Conservation (phyloP, 805 yeast species). For the Teunomyces pallodes region DNA sequence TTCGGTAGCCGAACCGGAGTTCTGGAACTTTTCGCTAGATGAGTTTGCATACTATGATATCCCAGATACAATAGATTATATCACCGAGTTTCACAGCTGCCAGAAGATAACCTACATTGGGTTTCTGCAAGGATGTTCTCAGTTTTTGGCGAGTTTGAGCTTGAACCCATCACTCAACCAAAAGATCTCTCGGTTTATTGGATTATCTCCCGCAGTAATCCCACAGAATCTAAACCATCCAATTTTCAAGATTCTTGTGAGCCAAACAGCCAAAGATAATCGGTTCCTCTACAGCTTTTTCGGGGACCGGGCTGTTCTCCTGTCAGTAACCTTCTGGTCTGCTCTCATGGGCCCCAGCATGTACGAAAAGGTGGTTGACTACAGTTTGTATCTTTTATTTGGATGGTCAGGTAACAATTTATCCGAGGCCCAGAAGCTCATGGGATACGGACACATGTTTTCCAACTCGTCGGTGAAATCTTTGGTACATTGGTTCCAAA, state of each 20-base stretch:
- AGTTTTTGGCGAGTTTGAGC: slow-evolving; percentile 30
- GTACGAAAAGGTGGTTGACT: slow-evolving; percentile 25
- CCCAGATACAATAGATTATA: slow-evolving; percentile 25
- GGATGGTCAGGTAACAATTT: slow-evolving; percentile 29
- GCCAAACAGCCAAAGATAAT: slow-evolving; percentile 24
- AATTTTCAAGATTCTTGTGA: slow-evolving; percentile 21
- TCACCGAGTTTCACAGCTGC: slow-evolving; percentile 15
- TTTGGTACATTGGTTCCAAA: slow-evolving; percentile 32
- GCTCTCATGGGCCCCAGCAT: slow-evolving; percentile 17
- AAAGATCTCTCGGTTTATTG: slow-evolving; percentile 23
- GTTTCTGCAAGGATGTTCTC: slow-evolving; percentile 32
- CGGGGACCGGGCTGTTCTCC: slow-evolving; percentile 27
- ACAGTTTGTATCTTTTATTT: slow-evolving; percentile 21
- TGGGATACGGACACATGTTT: slow-evolving; percentile 32
- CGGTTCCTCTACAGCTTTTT: slow-evolving; percentile 22
- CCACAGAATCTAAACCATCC: slow-evolving; percentile 25
- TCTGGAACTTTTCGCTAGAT: slow-evolving; percentile 33
- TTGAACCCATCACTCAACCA: slow-evolving; percentile 21
- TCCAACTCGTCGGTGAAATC: slow-evolving; percentile 28
- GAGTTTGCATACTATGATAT: slow-evolving; percentile 32
- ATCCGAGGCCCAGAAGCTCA: slow-evolving; percentile 17
- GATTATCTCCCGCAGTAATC: slow-evolving; percentile 29
- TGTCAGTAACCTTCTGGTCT: slow-evolving; percentile 31
- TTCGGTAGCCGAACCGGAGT: slow-evolving; percentile 20
- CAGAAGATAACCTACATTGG: slow-evolving; percentile 26